Percentiles rank a stretch among this genome's conserved stretches.
phyloP scores from a whole-genome alignment of 2,329 filamentous ascomycete species.

The Coniochaeta hoffmannii region DNA sequence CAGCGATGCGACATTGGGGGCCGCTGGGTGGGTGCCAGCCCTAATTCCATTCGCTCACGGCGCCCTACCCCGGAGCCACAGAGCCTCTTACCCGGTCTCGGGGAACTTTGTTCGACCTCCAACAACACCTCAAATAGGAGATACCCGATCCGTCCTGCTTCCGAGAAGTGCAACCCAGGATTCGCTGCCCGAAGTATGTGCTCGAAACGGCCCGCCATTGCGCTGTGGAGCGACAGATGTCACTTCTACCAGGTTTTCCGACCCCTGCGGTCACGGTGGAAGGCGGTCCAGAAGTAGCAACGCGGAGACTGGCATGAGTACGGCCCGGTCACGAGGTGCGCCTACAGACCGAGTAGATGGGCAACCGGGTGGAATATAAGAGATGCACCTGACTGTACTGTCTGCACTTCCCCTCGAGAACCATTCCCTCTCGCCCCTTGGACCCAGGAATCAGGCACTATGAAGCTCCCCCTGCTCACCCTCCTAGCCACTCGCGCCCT shows the following conservation, averaged over 20 bases:
- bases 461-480: conserved; percentile 15
- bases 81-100: background rate
- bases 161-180: conserved; percentile 4
- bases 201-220: conserved; percentile 1
- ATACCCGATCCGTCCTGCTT: conserved; percentile 1
- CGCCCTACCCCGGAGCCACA: background rate
- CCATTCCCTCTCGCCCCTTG: background rate
- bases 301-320: background rate
- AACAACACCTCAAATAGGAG: background rate
- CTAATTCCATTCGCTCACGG: background rate
- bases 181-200: background rate
- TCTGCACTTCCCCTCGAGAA: background rate
- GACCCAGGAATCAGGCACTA: conserved; percentile 4
- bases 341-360: background rate
- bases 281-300: background rate
- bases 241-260: background rate
- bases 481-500: conserved; percentile 10
- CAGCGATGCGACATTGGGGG: background rate
- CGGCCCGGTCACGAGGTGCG: background rate
- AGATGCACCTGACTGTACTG: background rate
- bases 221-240: background rate
- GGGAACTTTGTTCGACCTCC: background rate
- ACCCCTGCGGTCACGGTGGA: background rate
- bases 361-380: background rate
- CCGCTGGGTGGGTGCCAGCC: background rate